These are phyloP conservation scores for Chlorella ohadii DNA, from an alignment of 139 green algal genomes.

Conservation along the genomic window DNA sequence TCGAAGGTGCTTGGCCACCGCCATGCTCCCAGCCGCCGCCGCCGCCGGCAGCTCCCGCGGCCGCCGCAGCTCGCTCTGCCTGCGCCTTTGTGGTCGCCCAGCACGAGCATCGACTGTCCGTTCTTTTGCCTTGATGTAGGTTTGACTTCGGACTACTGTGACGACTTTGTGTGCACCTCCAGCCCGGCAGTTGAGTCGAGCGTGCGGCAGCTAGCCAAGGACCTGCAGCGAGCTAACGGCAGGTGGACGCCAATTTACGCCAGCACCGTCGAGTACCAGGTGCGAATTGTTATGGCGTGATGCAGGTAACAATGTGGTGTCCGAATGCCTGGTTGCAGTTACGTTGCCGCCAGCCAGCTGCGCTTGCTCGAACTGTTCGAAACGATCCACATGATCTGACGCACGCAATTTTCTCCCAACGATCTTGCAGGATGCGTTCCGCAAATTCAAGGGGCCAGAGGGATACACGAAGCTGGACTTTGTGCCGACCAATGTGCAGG, in stretches of 20 bases:
- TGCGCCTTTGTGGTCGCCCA: no score
- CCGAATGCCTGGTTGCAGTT: no score
- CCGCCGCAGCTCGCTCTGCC: neutral
- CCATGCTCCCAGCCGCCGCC: neutral
- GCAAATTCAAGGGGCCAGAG: constrained; percentile 59
- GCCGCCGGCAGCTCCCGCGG: neutral
- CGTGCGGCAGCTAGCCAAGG: constrained; percentile 60
- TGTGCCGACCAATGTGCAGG: constrained; percentile 40
- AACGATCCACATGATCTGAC: no score
- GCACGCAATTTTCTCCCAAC: no score
- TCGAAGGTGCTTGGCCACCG: neutral
- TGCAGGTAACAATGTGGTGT: no score
- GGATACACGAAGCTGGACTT: constrained; percentile 59
- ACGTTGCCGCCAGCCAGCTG: no score
- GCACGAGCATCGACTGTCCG: no score
- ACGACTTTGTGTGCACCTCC: constrained; percentile 80
- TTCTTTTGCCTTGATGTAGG: no score
- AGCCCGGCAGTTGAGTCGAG: constrained; percentile 74
- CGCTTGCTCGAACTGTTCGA: no score
- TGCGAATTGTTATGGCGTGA: neutral
- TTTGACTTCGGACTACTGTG: constrained; percentile 61
- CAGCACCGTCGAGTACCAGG: constrained; percentile 52
- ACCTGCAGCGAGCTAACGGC: constrained; percentile 50
- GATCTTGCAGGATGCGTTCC: constrained; percentile 58
- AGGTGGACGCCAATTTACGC: constrained; percentile 48